Evolutionary conservation across 176 grass and related monocot species (phyloP).

Genomic region (Carex myosuroides): DNA sequence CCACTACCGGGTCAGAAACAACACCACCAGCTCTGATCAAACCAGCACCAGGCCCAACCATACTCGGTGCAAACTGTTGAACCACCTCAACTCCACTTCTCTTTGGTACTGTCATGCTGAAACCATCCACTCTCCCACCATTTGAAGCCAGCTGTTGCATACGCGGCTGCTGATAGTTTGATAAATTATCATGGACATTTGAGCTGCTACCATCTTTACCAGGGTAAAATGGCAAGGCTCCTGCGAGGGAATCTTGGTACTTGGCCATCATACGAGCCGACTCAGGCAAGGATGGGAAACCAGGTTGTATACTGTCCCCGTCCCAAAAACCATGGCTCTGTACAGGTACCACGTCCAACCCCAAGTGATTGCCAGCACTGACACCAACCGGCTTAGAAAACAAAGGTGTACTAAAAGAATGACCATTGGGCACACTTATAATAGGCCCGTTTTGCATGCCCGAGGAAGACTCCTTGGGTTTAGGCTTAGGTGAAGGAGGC

Average conservation of each 20-base stretch:
- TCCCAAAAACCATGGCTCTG: conserved; percentile 25
- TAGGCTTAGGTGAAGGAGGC: background rate
- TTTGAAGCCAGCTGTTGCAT: conserved; percentile 37
- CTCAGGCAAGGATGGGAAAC: conserved; percentile 26
- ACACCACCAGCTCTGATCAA: conserved; percentile 19
- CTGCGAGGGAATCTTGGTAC: conserved; percentile 13
- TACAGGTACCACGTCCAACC: conserved; percentile 7
- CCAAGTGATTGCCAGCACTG: background rate
- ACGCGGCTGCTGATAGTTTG: conserved; percentile 25
- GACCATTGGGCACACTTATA: conserved; percentile 6
- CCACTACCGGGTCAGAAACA: conserved; percentile 36
- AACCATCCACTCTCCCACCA: conserved; percentile 10
- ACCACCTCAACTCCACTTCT: conserved; percentile 3
- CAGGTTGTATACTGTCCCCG: conserved; percentile 22
- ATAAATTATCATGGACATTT: conserved; percentile 10
- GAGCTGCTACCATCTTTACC: conserved; percentile 19
- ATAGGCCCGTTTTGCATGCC: background rate
- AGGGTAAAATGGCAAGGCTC: background rate
- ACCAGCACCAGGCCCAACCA: conserved; percentile 13
- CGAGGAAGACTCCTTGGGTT: background rate
- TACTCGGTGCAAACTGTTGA: background rate
- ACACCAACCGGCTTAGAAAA: background rate
- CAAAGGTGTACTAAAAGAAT: background rate
- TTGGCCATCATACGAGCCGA: conserved; percentile 14
- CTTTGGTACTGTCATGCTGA: conserved; percentile 19